Evolutionary conservation across 2,329 filamentous ascomycete genomes (phyloP).

Genomic region (Diaporthe ampelina): DNA sequence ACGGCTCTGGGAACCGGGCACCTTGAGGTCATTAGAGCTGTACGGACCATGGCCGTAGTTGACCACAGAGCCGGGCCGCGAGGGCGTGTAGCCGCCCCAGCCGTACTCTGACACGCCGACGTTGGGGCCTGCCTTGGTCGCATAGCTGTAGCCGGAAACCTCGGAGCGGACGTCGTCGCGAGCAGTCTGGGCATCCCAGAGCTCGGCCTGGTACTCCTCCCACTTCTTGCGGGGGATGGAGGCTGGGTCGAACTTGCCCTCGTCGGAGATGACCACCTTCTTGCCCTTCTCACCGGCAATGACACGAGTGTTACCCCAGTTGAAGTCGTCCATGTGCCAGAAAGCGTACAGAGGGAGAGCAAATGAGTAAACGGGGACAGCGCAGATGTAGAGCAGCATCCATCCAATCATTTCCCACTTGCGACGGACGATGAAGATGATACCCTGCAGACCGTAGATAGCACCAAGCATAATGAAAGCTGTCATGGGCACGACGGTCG

Average conservation of each 20-base stretch:
- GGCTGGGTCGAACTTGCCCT: constrained; percentile 95
- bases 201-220: constrained; percentile 98
- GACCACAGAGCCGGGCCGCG: constrained; percentile 68
- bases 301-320: constrained; percentile 98
- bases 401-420: constrained; percentile 99
- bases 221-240: constrained; percentile 98
- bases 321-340: constrained; percentile 99
- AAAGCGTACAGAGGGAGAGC: constrained; percentile 93
- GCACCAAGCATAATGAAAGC: constrained; percentile 92
- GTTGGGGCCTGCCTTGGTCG: constrained; percentile 76
- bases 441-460: constrained; percentile 96
- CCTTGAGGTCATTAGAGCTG: constrained; percentile 57
- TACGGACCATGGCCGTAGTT: constrained; percentile 62
- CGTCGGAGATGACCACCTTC: constrained; percentile 93
- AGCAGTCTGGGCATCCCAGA: constrained; percentile 95
- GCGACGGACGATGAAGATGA: constrained; percentile 95
- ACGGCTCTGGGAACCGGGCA: constrained; percentile 68
- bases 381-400: constrained; percentile 96
- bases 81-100: constrained; percentile 67
- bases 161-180: constrained; percentile 87
- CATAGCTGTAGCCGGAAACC: constrained; percentile 93
- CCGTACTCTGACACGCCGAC: constrained; percentile 77
- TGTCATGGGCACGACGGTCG: constrained; percentile 80
- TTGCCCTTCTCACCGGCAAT: constrained; percentile 94
- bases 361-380: constrained; percentile 92